A percentile compares a stretch with the other conserved stretches of the same genome.
phyloP scores from a whole-genome alignment of 208 protist genomes.

The Crithidia thermophila region DNA sequence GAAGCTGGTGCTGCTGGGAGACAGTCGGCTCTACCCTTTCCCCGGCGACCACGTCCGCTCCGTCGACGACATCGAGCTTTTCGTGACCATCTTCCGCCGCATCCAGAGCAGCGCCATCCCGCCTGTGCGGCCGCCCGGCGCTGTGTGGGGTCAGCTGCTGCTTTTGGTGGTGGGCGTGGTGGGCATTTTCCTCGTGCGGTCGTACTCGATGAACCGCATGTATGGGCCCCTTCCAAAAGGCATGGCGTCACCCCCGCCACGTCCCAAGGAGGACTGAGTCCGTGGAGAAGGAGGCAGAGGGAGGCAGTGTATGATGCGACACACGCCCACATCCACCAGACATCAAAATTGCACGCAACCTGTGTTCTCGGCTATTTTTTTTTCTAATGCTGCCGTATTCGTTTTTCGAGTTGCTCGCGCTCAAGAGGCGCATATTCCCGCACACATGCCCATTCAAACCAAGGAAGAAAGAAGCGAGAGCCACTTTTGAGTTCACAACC shows the following conservation, averaged over 20 bases:
- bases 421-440: too few relatives aligned
- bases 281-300: not conserved
- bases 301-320: too few relatives aligned
- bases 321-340: too few relatives aligned
- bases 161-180: slow-evolving; percentile 19
- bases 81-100: slow-evolving; percentile 26
- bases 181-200: slow-evolving; percentile 25
- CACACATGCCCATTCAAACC: too few relatives aligned
- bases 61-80: slow-evolving; percentile 29
- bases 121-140: slow-evolving; percentile 2
- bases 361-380: too few relatives aligned
- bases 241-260: not conserved
- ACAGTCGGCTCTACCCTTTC: slow-evolving; percentile 24
- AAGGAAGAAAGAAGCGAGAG: too few relatives aligned
- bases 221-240: slow-evolving; percentile 19
- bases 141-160: slow-evolving; percentile 20
- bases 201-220: slow-evolving; percentile 13
- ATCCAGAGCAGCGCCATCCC: slow-evolving; percentile 30
- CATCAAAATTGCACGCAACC: too few relatives aligned
- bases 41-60: slow-evolving; percentile 16
- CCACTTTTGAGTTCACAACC: too few relatives aligned
- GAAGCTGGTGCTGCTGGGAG: slow-evolving; percentile 18
- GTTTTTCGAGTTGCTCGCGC: too few relatives aligned
- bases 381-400: too few relatives aligned
- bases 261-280: slow-evolving; percentile 7